phyloP scores from a whole-genome alignment of 164 flowering plant species.

The Platanus orientalis region DNA sequence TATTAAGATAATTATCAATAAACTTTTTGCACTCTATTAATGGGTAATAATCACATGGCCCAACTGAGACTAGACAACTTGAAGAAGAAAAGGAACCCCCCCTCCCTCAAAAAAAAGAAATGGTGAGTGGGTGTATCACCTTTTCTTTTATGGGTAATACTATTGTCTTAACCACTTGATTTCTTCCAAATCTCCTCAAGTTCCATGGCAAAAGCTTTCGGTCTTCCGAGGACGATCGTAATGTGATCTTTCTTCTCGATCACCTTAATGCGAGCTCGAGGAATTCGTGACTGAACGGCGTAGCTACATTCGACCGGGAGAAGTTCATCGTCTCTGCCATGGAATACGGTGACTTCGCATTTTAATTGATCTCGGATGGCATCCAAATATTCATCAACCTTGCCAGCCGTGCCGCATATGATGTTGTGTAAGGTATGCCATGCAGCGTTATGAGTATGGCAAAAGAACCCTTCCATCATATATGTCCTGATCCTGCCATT shows the following conservation, averaged over 20 bases:
- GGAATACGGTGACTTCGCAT: slow-evolving; percentile 63
- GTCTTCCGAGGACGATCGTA: slow-evolving; percentile 82
- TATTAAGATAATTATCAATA: too few relatives aligned
- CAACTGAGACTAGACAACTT: too few relatives aligned
- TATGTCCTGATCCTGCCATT: slow-evolving; percentile 72
- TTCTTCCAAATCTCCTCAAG: slow-evolving; percentile 80
- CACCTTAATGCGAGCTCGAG: slow-evolving; percentile 65
- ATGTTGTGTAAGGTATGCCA: slow-evolving; percentile 99
- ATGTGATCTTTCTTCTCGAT: slow-evolving; percentile 77
- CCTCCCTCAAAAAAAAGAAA: too few relatives aligned
- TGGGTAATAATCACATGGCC: too few relatives aligned
- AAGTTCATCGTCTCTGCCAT: slow-evolving; percentile 77
- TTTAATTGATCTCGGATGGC: slow-evolving; percentile 37
- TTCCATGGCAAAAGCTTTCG: slow-evolving; percentile 76
- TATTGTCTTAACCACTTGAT: slow-evolving; percentile 27
- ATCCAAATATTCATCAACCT: slow-evolving; percentile 63
- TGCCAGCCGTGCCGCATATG: slow-evolving; percentile 77
- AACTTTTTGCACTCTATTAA: too few relatives aligned
- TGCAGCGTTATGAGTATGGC: slow-evolving; percentile 89
- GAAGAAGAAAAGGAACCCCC: too few relatives aligned
- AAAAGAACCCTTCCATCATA: slow-evolving; percentile 70
- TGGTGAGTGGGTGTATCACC: too few relatives aligned
- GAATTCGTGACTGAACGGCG: slow-evolving; percentile 46
- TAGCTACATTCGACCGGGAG: slow-evolving; percentile 81
- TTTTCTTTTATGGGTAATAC: too few relatives aligned